A percentile compares a stretch with the other conserved stretches of the same genome.
These are phyloP conservation scores for Pleurotus tuber-regium DNA, from an alignment of 768 basidiomycete genomes.

Conservation along the genomic window DNA sequence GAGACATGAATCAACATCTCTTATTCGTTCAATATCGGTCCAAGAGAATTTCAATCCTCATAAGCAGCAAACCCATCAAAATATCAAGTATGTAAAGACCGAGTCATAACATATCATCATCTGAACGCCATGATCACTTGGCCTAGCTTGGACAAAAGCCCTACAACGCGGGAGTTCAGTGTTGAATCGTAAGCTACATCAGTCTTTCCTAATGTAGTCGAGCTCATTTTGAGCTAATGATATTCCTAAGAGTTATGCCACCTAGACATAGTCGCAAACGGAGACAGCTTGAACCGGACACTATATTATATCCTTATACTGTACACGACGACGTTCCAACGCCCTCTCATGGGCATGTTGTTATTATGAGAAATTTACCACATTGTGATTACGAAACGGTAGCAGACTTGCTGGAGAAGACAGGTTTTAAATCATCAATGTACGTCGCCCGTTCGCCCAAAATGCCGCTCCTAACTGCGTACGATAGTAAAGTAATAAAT, in stretches of 20 bases:
- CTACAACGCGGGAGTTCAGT: too few species aligned
- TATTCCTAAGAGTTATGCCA: not conserved
- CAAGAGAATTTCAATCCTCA: too few species aligned
- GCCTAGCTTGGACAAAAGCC: too few species aligned
- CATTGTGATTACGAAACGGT: constrained; percentile 5
- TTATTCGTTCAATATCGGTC: too few species aligned
- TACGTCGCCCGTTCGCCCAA: not conserved
- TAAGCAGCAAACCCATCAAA: too few species aligned
- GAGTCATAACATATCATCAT: too few species aligned
- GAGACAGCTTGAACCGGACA: not conserved
- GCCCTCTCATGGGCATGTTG: not conserved
- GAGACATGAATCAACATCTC: too few species aligned
- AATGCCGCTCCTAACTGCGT: not conserved
- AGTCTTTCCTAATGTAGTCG: too few species aligned
- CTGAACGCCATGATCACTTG: too few species aligned
- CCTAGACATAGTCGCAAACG: not conserved
- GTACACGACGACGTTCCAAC: not conserved
- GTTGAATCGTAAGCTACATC: too few species aligned
- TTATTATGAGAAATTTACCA: not conserved
- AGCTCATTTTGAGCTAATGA: too few species aligned
- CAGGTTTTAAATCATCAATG: constrained; percentile 10
- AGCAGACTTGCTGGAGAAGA: not conserved
- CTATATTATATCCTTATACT: not conserved
- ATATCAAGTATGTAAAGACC: too few species aligned
- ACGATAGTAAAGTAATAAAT: not conserved